Conservation (phyloP, 202 grass and related monocot genomes). For the Panicum hallii region DNA sequence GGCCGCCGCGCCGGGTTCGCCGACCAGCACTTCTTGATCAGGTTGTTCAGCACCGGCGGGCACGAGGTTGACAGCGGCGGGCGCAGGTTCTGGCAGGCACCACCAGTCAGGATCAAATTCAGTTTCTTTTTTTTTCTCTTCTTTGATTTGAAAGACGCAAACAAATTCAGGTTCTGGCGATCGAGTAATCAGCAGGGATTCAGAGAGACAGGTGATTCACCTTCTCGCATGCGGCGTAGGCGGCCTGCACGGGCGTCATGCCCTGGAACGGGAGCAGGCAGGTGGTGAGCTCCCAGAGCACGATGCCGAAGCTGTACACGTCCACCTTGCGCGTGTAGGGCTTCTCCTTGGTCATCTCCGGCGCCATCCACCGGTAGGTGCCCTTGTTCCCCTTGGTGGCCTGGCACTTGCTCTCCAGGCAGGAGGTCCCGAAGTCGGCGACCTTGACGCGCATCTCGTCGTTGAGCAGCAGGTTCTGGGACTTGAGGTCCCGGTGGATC, state of each 20-base stretch:
- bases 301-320: slow-evolving; percentile 97
- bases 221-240: slow-evolving; percentile 84
- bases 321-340: slow-evolving; percentile 92
- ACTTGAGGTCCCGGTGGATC: slow-evolving; percentile 96
- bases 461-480: slow-evolving; percentile 93
- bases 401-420: slow-evolving; percentile 78
- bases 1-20: slow-evolving; percentile 83
- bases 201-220: too few relatives aligned
- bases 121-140: neutral
- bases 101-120: neutral
- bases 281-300: slow-evolving; percentile 97
- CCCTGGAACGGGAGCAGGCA: slow-evolving; percentile 91
- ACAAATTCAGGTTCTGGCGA: too few relatives aligned
- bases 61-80: slow-evolving; percentile 79
- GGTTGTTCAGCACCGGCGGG: slow-evolving; percentile 80
- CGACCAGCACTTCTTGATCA: slow-evolving; percentile 93
- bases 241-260: slow-evolving; percentile 98
- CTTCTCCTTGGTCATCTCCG: slow-evolving; percentile 97
- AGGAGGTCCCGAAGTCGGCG: slow-evolving; percentile 93
- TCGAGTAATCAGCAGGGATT: too few relatives aligned
- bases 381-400: slow-evolving; percentile 92
- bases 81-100: slow-evolving; percentile 61
- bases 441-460: slow-evolving; percentile 99
- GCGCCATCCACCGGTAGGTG: slow-evolving; percentile 98
- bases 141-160: too few relatives aligned